Base-by-base conservation (phyloP, 2,329 filamentous ascomycete genomes). In the Juglanconis oblonga region DNA sequence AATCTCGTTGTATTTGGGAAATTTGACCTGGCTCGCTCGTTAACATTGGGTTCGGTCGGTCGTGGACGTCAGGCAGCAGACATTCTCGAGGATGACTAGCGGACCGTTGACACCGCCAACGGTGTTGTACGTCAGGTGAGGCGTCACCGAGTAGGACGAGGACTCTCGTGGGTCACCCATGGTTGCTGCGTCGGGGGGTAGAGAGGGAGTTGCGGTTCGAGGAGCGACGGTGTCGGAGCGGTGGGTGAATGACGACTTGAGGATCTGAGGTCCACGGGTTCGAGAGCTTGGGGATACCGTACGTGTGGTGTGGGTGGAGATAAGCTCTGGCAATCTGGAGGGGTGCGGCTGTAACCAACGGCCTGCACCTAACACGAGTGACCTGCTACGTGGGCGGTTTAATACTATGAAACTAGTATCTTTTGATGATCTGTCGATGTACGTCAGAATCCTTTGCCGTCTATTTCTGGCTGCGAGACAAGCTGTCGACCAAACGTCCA, bases 51-150 rank as follows among this genome's bases (percentile, higher is more conserved):
- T 32, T 50, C 7, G 49, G 54, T 50, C 14, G 52, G 47, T 13
- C 71, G 68, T 40, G 54, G 42, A 53, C n/a, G 40, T 17, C 44
- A 63, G 52, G 59, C 33, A 52, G 31, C 32, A 57, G 52, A 96
- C 94, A 85, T 96, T 96, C 75, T 98, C 95, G 68, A 99, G 86
- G 73, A 99, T 94, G 73, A 99, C 95, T 77, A 99, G 86, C 71
- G 95, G 95, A 62, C 95, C 95, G 80, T 99, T 99, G 78, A 99
- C 89, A 81, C 94, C 94, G 73, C 92, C 91, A 74, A 99, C 92
- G 70, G 95, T 99, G 82, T 99, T 99, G 87, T 99, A 99, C 72
- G 90, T 88, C 78, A 98, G 77, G 70, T 83, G 78, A 62, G 84
- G 84, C 67, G 80, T 74, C 69, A 86, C 77, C 64, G 81, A 84